phyloP scores from a whole-genome alignment of 2,329 filamentous ascomycete genomes.

The Aureobasidium lini region DNA sequence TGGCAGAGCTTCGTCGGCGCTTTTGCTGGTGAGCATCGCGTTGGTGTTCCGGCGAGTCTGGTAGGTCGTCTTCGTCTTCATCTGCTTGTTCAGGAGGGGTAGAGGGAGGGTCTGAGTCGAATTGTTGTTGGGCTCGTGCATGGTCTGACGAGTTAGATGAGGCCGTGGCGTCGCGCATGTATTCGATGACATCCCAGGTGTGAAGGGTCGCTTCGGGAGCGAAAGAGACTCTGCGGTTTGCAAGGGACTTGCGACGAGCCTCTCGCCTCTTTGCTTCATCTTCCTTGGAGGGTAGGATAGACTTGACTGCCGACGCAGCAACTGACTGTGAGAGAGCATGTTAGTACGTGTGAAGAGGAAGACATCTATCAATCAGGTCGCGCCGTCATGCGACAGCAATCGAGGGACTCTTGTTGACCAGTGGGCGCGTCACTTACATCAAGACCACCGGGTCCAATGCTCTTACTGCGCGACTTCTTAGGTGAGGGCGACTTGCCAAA shows the following conservation, averaged over 20 bases:
- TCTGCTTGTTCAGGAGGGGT: conserved; percentile 55
- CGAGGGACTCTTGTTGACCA: conserved; percentile 18
- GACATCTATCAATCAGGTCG: conserved; percentile 18
- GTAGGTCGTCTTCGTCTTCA: conserved; percentile 47
- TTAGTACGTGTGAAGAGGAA: neutral
- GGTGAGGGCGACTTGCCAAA: conserved; percentile 30
- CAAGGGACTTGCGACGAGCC: conserved; percentile 81
- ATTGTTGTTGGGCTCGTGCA: conserved; percentile 46
- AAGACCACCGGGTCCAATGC: conserved; percentile 83
- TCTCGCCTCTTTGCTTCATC: conserved; percentile 63
- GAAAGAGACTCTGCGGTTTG: conserved; percentile 90
- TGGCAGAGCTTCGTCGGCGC: conserved; percentile 56
- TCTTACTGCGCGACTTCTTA: conserved; percentile 83
- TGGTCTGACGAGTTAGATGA: conserved; percentile 63
- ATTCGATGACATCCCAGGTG: conserved; percentile 92
- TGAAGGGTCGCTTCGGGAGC: conserved; percentile 95
- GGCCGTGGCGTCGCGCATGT: conserved; percentile 77
- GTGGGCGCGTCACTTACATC: conserved; percentile 64
- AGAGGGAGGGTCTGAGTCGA: conserved; percentile 50
- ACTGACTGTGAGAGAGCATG: conserved; percentile 30
- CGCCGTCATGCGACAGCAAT: conserved; percentile 67
- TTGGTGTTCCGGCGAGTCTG: conserved; percentile 56
- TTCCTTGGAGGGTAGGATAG: conserved; percentile 51
- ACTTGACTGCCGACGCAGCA: conserved; percentile 42
- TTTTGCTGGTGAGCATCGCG: conserved; percentile 57